Base-by-base conservation (phyloP, 2,329 filamentous ascomycete genomes). In the Remersonia thermophila region DNA sequence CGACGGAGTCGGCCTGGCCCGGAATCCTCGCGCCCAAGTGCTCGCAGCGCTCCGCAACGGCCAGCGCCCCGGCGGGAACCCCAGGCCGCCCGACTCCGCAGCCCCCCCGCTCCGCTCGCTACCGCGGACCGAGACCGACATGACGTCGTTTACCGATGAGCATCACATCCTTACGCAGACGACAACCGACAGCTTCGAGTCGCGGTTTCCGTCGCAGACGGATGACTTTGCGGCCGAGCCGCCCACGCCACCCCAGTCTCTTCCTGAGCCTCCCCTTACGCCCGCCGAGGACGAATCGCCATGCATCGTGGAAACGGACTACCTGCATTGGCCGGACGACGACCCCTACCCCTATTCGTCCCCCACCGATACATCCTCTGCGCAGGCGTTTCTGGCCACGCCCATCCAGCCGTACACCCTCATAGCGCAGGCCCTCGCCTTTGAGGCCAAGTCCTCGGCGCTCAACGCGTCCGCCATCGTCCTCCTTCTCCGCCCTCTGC, bases 381-480 rank as follows among this genome's bases (percentile, higher is more conserved):
- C 66, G 0, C 58, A 7, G 47, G 42, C 20, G 49, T 41, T 20
- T 38, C 17, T 6, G 32, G 34, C 46, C 3, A 50, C 59, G 1
- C 67, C 73, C 0, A 62, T 79, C 2, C 62, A 77, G 32, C 73
- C 75, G 0, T 69, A 71, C 35, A 56, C 62, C 0, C 57, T 77
- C 7, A 55, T 79, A 7, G 56, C 61, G 10, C 64, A 70, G 4
- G 66, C 71, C 0, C 57, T 80, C 1, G 57, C 63, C 4, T 77
- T 73, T 38, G 74, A 79, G 48, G 62, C 62, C 5, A 63, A 61
- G 32, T 66, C 64, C 1, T 76, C 71, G 0, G 65, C 71, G 2
- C 58, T 78, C 16, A 71, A 73, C 42, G 72, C 74, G 0, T 68
- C 74, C 0, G 69, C 71, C 18, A 77, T 80, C 46, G 53, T 79